Evolutionary conservation across 1,284 basidiomycete genomes (phyloP).

Genomic region (Trametes hirsuta): DNA sequence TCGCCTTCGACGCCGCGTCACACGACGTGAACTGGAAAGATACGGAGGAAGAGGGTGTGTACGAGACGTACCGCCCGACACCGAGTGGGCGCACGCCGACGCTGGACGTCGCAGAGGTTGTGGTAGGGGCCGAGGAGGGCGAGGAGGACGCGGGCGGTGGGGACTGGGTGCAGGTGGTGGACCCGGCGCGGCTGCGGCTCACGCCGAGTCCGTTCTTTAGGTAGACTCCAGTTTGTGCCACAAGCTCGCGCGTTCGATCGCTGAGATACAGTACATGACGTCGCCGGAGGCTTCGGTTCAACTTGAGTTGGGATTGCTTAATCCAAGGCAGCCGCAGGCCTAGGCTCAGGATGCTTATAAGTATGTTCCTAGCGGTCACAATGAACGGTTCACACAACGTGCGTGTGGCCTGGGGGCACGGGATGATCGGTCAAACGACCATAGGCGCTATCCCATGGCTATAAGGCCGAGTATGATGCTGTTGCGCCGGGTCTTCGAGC

Average conservation of each 20-base stretch:
- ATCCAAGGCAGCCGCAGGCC: no score
- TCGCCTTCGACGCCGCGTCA: slow-evolving; percentile 7
- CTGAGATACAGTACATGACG: background rate
- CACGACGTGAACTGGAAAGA: background rate
- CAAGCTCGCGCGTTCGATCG: background rate
- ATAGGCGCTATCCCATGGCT: no score
- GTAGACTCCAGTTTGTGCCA: background rate
- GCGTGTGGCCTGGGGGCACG: no score
- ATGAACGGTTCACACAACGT: no score
- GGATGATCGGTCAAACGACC: no score
- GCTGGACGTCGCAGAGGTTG: background rate
- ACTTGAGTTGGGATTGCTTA: no score
- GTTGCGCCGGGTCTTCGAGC: no score
- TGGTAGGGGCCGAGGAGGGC: no score
- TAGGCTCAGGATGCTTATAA: no score
- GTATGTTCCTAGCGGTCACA: no score
- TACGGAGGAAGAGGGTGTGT: no score
- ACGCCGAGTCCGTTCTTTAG: background rate
- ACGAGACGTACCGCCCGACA: background rate
- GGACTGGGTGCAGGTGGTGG: background rate
- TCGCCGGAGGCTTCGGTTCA: background rate
- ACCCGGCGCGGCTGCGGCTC: background rate
- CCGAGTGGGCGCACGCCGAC: background rate
- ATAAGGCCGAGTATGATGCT: no score
- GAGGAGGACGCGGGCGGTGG: background rate